Base-by-base conservation (phyloP, 306 rosid genomes). In the Vigna reflexopilosa region DNA sequence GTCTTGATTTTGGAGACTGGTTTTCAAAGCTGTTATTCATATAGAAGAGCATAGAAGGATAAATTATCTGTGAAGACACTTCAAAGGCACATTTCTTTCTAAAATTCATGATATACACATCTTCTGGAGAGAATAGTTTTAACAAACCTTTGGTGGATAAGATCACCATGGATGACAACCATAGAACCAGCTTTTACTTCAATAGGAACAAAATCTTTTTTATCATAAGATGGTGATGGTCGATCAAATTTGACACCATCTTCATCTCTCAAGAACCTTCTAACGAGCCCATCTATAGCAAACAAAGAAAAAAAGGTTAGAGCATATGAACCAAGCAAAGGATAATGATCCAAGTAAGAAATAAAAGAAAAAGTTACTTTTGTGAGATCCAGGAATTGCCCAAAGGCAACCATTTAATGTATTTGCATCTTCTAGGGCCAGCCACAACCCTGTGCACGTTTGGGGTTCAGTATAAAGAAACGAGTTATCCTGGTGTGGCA, bases 361-460 rank as follows among this genome's bases (percentile, higher is more conserved):
- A 51, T 42, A 78, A 65, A 49, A 66, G 58, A 73, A 67, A 77
- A 61, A 14, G 10, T 15, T 87, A 95, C 98, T 87, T 85, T 89
- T 95, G 64, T 95, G 98, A 61, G 98, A 95, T 80, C 98, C 96
- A 50, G 98, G 98, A 80, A 95, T 88, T 38, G 96, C 96, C 98
- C 98, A 89, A 7, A 95, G 84, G 86, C 98, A 95, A 73, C 98
- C 98, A 70, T 95, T 95, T 32, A 70, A 24, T 76, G 83, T 42
- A 22, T 82, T 95, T 61, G 98, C 98, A 72, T 95, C 98, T 88
- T 95, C 97, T 38, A 95, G 89, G 77, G 98, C 97, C 69, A 95
- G 88, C 98, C 98, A 95, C 56, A 95, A 79, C 86, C 98, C 98
- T 4, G 96, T 89, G 90, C 98, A 95, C 6, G 98, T 95, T 82